Evolutionary conservation across 768 basidiomycete genomes (phyloP), one percentile per base, ranked within the genome.

Genomic region (Collybiopsis luxurians): DNA sequence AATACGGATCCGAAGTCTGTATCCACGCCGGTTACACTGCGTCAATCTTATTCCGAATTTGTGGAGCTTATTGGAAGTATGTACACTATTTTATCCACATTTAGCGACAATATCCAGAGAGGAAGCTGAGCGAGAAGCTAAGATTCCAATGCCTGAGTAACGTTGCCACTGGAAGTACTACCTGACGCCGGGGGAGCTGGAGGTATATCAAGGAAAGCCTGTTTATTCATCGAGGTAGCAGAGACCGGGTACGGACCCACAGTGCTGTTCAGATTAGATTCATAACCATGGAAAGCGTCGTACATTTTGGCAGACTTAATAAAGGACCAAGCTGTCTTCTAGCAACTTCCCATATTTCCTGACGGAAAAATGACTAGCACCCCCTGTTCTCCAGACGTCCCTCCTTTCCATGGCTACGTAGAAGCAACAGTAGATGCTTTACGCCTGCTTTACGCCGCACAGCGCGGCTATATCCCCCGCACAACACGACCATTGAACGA

Each of bases 401-500:
- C 82, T 55, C 85, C 88, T 47, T 90, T 90, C 76, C 77, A 79
- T 58, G 90, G 92, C 40, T 90, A 84, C 71, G 86, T 92, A 51
- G 89, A 92, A 65, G 87, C 88, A 42, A 92, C 90, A 15, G 81
- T 83, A 64, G 85, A 94, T 66, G 89, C 90, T 17, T 80, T 94
- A 34, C 81, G 92, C 26, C 79, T 94, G 62, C 89, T 93, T 64
- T 86, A 92, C 68, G 90, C 90, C 13, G 89, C 89, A 53, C 79
- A 87, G 46, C 82, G 87, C 60, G 90, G 90, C 24, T 75, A 87
- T 62, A 87, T 92, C 50, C 90, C 90, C 30, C 81, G 89, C 39
- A 89, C 93, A 57, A 90, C 89, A n/a, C 81, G 92, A 30, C 81
- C 91, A 23, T 78, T 93, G 65, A 90, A 91, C 66, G 90, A 93